Percentiles rank a stretch among this genome's conserved stretches.
phyloP scores from a whole-genome alignment of 2,329 filamentous ascomycete species.

The Lasiodiplodia gonubiensis region DNA sequence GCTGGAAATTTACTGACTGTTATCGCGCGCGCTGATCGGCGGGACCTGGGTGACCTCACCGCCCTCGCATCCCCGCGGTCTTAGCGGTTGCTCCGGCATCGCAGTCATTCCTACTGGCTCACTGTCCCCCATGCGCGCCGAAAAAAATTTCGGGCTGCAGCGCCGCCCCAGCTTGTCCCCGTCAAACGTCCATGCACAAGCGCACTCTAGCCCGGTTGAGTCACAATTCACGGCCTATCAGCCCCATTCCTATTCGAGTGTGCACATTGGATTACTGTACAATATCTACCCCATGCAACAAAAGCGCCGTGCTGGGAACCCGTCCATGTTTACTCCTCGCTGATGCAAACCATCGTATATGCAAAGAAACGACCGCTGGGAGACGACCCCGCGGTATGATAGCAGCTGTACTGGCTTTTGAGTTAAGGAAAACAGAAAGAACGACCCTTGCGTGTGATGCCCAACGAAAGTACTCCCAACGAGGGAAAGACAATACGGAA shows the following conservation, averaged over 20 bases:
- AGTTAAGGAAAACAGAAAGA: neutral
- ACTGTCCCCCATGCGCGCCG: constrained; percentile 9
- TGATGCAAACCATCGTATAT: constrained; percentile 24
- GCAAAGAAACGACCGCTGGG: constrained; percentile 9
- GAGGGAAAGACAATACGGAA: neutral
- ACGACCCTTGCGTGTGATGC: constrained; percentile 1
- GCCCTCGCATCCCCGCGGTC: constrained; percentile 18
- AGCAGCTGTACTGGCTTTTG: constrained; percentile 6
- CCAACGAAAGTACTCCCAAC: neutral
- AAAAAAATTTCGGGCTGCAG: constrained; percentile 16
- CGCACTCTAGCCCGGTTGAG: neutral
- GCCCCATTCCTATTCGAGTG: constrained; percentile 3
- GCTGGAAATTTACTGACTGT: constrained; percentile 28
- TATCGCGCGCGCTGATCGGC: constrained; percentile 26
- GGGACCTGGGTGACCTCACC: constrained; percentile 24
- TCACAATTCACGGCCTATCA: constrained; percentile 9
- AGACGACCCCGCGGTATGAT: neutral
- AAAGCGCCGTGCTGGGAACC: constrained; percentile 1
- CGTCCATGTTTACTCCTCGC: constrained; percentile 23
- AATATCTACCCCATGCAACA: constrained; percentile 18
- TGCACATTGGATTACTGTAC: constrained; percentile 26
- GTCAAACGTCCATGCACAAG: neutral
- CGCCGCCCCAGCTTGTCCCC: constrained; percentile 7
- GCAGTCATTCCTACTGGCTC: constrained; percentile 22
- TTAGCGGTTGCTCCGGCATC: constrained; percentile 14